Conservation (phyloP, 2,329 filamentous ascomycete species). For the Pyrenochaeta sp. region DNA sequence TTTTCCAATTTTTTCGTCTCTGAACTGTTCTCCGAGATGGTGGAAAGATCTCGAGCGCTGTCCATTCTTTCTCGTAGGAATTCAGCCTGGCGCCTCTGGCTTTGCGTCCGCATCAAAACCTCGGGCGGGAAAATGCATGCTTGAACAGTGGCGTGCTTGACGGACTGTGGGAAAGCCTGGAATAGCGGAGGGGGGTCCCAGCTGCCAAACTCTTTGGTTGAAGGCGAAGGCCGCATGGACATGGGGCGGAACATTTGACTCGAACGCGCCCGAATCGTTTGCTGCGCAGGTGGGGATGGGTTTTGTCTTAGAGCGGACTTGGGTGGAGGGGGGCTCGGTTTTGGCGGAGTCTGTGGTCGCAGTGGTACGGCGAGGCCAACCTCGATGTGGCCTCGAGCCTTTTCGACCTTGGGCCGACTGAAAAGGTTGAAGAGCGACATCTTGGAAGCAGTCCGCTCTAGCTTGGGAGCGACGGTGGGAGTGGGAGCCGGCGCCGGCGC, state of each 20-base stretch:
- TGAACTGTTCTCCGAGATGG: slow-evolving; percentile 34
- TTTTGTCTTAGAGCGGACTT: slow-evolving; percentile 42
- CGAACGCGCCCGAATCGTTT: slow-evolving; percentile 41
- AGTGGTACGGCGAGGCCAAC: slow-evolving; percentile 48
- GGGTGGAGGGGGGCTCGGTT: slow-evolving; percentile 20
- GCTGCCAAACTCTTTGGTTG: slow-evolving; percentile 41
- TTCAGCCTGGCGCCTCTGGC: slow-evolving; percentile 61
- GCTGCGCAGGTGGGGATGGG: slow-evolving; percentile 36
- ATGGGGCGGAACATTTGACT: slow-evolving; percentile 41
- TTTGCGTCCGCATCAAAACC: slow-evolving; percentile 66
- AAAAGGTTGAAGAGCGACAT: slow-evolving; percentile 61
- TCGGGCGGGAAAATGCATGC: slow-evolving; percentile 74
- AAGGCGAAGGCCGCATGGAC: slow-evolving; percentile 33
- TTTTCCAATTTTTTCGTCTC: slow-evolving; percentile 46
- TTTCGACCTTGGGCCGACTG: slow-evolving; percentile 58
- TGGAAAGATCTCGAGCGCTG: slow-evolving; percentile 42
- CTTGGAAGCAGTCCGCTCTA: slow-evolving; percentile 48
- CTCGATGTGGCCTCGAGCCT: slow-evolving; percentile 55
- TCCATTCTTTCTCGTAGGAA: slow-evolving; percentile 47
- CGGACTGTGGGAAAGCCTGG: slow-evolving; percentile 84
- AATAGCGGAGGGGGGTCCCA: slow-evolving; percentile 74
- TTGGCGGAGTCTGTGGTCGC: slow-evolving; percentile 38
- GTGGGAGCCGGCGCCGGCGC: slow-evolving; percentile 13
- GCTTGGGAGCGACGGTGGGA: slow-evolving; percentile 28
- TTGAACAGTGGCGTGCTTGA: slow-evolving; percentile 75